Base-by-base conservation (phyloP, 139 green algal genomes). In the Pleodorina starrii region DNA sequence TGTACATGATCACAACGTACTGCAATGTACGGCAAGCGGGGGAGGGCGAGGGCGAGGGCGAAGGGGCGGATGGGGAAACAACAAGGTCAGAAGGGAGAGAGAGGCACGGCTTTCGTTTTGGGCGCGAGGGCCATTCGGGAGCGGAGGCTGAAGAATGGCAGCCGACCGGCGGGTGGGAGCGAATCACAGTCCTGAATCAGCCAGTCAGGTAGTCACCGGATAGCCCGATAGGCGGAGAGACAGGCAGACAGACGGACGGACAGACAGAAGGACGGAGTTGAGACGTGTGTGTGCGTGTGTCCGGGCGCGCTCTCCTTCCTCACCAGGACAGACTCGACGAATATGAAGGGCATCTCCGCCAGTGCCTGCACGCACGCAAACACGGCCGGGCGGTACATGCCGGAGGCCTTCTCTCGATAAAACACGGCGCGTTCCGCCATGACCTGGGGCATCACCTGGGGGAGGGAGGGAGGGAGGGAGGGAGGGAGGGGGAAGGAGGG, bases 401-500 rank as follows among this genome's bases (percentile, higher is more conserved):
- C 83, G 25, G 16, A 40, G 25, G 87, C 87, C 4, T 86, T 71
- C 90, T 96, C 93, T 5, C 93, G 71, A 85, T 96, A 96, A 72
- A 89, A 97, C 7, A 96, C 92, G 21, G 71, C 36, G 11, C 93
- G 90, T 89, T 96, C 93, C 9, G 71, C 74, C 4, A 69, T 42
- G 17, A 96, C 68, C 7, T 94, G 83, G 0, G 94, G 94, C 79
- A 75, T 86, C 14, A 91, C 60, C 46, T 83, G 75, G 1, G 75
- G 46, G 44, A 4, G 40, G 71, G 5, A 32, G 40, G 71, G 5
- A 36, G 54, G 40, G 19, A 19, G 71, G 27, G n/a, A 3, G 71
- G 19, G 9, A 11, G 42, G 5, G 19, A 29, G 29, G n/a, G 11
- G 66, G 66, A 6, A 43, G 42, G 29, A 29, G 32, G 14, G 14